Evolutionary conservation across 1,139 yeast species (phyloP), one percentile per base, ranked within the genome.

Genomic region (Diutina catenulata): DNA sequence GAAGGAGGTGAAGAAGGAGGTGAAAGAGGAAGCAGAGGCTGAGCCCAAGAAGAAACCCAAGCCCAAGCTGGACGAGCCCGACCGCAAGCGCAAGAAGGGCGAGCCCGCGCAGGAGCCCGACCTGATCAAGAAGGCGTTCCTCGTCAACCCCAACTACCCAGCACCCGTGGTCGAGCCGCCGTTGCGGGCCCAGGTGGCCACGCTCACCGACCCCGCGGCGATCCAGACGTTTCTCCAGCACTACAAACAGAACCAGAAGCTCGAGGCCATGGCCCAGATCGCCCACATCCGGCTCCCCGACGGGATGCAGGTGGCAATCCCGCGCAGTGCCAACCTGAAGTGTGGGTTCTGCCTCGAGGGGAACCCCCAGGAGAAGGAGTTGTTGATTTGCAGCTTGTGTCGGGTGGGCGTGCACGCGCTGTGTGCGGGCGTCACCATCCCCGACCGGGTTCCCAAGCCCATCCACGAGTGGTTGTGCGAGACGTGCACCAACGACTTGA

Each of bases 391-490:
- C 53, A 55, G 65, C 1, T 63, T 67, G 18, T 88, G 97, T 60
- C 82, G 84, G 0, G 60, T 84, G 20, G 68, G 67, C 40, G 87
- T 80, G 2, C 97, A 88, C 52, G 59, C 70, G 2, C 55, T 70
- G 0, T 87, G 95, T 52, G 78, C 79, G 49, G 95, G 94, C 1
- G 48, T 73, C 5, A 38, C 36, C 23, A 44, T 60, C 4, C 53
- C 53, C 1, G 59, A 50, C 1, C 46, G 49, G 3, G 11, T 16
- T 8, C 42, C 45, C 3, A 50, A 46, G 25, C 63, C 64, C 0
- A 45, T 55, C 1, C 59, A 56, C 33, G 70, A 64, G 38, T 88
- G 97, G 97, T 56, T 70, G 25, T 88, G 97, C 58, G 95, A 86
- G 49, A 68, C 79, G 2, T 88, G 97, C 51, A 61, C 76, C 3